Evolutionary conservation across 768 basidiomycete species (phyloP), one percentile per base, ranked within the genome.

Genomic region (Roridomyces roridus): DNA sequence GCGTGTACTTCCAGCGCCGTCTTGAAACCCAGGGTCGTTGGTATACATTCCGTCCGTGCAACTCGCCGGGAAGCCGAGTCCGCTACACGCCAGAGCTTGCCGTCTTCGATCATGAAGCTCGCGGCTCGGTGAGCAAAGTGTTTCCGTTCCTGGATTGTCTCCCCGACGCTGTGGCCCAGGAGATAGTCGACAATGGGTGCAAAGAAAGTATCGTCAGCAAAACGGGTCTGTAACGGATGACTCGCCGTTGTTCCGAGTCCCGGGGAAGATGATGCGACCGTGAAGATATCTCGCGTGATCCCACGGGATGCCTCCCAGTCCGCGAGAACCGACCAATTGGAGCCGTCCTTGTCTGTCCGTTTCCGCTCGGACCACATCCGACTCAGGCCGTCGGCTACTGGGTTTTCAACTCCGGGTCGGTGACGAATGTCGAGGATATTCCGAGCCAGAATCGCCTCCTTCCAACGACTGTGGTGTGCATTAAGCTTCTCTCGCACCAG

Each of bases 391-490:
- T 72, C 71, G 5, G 65, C 66, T 0, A 65, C 66, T 1, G 46
- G 36, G 34, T 70, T 72, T 5, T 45, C 59, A 6, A 51, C 46
- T 1, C 70, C 66, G 4, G 71, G 67, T 0, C 55, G 39, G 46
- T 72, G 68, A 3, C 58, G 40, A 17, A 67, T 61, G 8, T 65
- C 64, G 5, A 55, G 43, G 31, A 74, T 68, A 37, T 67, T 51
- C 12, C 65, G 35, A 0, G 54, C 45, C 0, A 73, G 20, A 10
- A 75, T 63, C 0, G 69, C 50, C 12, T 75, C 72, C 17, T 57
- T 41, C 73, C 72, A 75, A 6, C 67, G 25, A 1, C 66, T 63
- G 46, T 74, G 72, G 1, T 51, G 57, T 0, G 59, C 39, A 26
- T 48, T 60, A 6, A 70, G 55, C 2, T 56, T 55, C 42, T 65